Evolutionary conservation across 306 rosid genomes (phyloP), one percentile per base, ranked within the genome.

Genomic region (Gleditsia sinensis): DNA sequence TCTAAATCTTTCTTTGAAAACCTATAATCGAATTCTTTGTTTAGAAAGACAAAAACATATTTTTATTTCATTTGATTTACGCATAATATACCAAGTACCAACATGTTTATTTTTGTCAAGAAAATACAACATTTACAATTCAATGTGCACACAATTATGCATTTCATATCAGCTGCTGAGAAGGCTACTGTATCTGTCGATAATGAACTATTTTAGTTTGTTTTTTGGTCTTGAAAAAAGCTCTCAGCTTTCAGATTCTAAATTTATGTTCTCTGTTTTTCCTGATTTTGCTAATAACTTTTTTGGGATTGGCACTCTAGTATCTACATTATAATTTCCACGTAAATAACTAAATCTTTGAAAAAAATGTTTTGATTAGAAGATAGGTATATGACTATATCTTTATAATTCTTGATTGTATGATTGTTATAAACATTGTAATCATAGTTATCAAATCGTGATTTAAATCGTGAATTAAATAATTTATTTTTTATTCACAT

Each of bases 321-420:
- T 71, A 40, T 46, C 46, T 56, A 7, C 14, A 8, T 64, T 6
- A 30, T 32, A 71, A 36, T 72, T 34, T 79, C 37, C 14, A 1
- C 33, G n/a, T 16, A 53, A 30, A 33, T 23, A 63, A n/a, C 54
- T 66, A 17, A 21, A 28, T 43, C 20, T 48, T 75, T 17, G 25
- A 37, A 66, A 27, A 39, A 56, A 36, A 53, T 55, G n/a, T n/a
- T n/a, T 58, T 79, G 46, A 24, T 72, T 28, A 65, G 45, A 46
- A 34, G 67, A 67, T 23, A 51, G 68, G 50, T 7, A 39, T 30
- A 36, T 50, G 56, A n/a, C 32, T 64, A 34, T 33, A 28, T 32
- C 53, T 33, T 23, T 76, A 17, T 32, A 7, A 21, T 12, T 72
- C 25, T 17, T 72, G 6, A 48, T 46, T 23, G 4, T 66, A 30